These are phyloP conservation scores for Colletotrichum agaves DNA, from an alignment of 2,329 filamentous ascomycete genomes.

Conservation along the genomic window DNA sequence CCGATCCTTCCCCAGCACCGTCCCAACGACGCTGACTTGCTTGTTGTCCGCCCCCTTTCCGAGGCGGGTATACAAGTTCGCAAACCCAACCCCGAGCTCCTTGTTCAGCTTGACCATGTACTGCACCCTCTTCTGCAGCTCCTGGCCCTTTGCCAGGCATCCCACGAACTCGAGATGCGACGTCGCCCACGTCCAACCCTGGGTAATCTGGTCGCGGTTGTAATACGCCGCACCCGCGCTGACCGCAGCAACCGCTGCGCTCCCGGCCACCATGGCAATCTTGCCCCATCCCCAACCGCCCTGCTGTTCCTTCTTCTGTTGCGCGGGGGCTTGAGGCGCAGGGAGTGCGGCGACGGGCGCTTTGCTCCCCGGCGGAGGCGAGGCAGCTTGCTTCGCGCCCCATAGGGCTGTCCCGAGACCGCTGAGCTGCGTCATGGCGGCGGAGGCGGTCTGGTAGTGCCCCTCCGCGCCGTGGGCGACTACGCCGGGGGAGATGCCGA, in stretches of 20 bases:
- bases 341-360: constrained; percentile 49
- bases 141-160: constrained; percentile 84
- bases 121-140: constrained; percentile 79
- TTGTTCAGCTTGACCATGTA: constrained; percentile 72
- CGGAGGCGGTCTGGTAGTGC: constrained; percentile 80
- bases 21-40: constrained; percentile 63
- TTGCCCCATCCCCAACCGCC: constrained; percentile 83
- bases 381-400: constrained; percentile 58
- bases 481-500: constrained; percentile 83
- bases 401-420: constrained; percentile 75
- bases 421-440: constrained; percentile 75
- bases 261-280: constrained; percentile 86
- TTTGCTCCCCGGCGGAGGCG: constrained; percentile 43
- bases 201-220: constrained; percentile 81
- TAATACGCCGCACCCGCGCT: constrained; percentile 88
- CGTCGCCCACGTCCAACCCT: constrained; percentile 83
- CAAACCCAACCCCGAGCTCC: constrained; percentile 79
- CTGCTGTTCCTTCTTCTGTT: constrained; percentile 45
- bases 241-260: constrained; percentile 82
- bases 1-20: constrained; percentile 74
- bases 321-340: constrained; percentile 47
- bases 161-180: constrained; percentile 95
- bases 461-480: constrained; percentile 89
- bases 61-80: constrained; percentile 87
- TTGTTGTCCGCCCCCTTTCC: constrained; percentile 72